Conservation (phyloP, 1,139 yeast genomes). For the Groenewaldozyma auringiensis region DNA sequence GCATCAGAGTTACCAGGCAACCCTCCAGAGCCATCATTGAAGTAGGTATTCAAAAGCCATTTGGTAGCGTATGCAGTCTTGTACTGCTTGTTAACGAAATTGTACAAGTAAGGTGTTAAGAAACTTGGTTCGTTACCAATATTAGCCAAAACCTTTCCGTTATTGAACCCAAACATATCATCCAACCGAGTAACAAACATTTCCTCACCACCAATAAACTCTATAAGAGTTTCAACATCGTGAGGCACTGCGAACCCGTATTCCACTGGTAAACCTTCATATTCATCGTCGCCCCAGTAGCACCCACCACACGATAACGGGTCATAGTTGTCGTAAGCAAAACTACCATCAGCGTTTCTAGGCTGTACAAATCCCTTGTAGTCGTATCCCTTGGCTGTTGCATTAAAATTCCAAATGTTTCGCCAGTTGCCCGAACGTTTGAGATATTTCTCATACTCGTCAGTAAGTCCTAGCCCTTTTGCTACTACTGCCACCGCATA, state of each 20-base stretch:
- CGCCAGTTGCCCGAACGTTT: constrained; percentile 36
- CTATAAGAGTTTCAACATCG: constrained; percentile 31
- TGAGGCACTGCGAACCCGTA: constrained; percentile 33
- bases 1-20: constrained; percentile 39
- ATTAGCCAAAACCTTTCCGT: constrained; percentile 10
- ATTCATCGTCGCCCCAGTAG: constrained; percentile 11
- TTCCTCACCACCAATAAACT: constrained; percentile 29
- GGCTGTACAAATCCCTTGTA: constrained; percentile 36
- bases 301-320: constrained; percentile 12
- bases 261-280: constrained; percentile 20
- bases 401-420: constrained; percentile 35
- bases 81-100: constrained; percentile 10
- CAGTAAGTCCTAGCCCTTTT: constrained; percentile 26
- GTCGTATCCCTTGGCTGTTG: constrained; percentile 25
- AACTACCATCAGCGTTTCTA: constrained; percentile 30
- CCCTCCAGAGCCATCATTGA: constrained; percentile 27
- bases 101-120: constrained; percentile 10
- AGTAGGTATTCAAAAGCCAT: constrained; percentile 27
- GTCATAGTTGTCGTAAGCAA: constrained; percentile 25
- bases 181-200: constrained; percentile 31
- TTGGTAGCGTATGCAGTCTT: constrained; percentile 10
- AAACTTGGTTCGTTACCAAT: constrained; percentile 12
- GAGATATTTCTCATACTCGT: constrained; percentile 30
- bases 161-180: constrained; percentile 30
- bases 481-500: constrained; percentile 35